Evolutionary conservation across 768 basidiomycete genomes (phyloP).

Genomic region (Exidia glandulosa): DNA sequence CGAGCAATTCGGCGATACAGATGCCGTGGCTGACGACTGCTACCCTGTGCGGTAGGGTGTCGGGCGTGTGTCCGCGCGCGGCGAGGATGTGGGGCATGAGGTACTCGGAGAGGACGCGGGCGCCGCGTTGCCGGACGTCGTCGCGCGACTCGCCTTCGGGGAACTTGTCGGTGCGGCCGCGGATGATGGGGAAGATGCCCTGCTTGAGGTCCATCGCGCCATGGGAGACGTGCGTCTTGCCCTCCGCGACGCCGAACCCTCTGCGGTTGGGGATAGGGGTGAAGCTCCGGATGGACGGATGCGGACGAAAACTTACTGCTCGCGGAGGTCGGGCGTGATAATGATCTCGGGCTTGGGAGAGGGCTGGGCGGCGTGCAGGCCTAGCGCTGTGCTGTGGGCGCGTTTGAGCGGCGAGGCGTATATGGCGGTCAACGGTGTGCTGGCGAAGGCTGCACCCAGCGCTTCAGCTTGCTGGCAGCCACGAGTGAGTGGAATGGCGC

Average conservation of each 20-base stretch:
- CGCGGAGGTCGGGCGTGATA: slow-evolving; percentile 43
- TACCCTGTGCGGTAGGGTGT: slow-evolving; percentile 29
- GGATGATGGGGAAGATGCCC: slow-evolving; percentile 42
- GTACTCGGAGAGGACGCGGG: slow-evolving; percentile 36
- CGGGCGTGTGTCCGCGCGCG: background rate
- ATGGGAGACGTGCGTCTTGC: slow-evolving; percentile 34
- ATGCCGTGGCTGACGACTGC: slow-evolving; percentile 70
- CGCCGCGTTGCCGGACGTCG: slow-evolving; percentile 49
- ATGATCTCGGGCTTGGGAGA: slow-evolving; percentile 35
- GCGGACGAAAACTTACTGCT: slow-evolving; percentile 30
- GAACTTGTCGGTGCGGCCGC: slow-evolving; percentile 38
- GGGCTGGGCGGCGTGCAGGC: slow-evolving; percentile 38
- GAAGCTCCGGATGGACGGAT: background rate
- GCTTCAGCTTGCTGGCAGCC: slow-evolving; percentile 50
- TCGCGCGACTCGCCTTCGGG: slow-evolving; percentile 63
- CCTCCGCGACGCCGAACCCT: slow-evolving; percentile 58
- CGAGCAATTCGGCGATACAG: slow-evolving; percentile 39
- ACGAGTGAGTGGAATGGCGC: background rate
- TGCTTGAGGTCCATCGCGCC: slow-evolving; percentile 21
- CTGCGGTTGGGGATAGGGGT: background rate
- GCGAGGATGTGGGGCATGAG: slow-evolving; percentile 41
- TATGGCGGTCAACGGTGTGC: slow-evolving; percentile 40
- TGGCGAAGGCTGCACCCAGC: slow-evolving; percentile 41
- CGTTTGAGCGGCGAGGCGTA: slow-evolving; percentile 59
- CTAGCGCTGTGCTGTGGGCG: slow-evolving; percentile 49